Conservation (phyloP, 169 alveolate species). For the Eimeria zaria region DNA sequence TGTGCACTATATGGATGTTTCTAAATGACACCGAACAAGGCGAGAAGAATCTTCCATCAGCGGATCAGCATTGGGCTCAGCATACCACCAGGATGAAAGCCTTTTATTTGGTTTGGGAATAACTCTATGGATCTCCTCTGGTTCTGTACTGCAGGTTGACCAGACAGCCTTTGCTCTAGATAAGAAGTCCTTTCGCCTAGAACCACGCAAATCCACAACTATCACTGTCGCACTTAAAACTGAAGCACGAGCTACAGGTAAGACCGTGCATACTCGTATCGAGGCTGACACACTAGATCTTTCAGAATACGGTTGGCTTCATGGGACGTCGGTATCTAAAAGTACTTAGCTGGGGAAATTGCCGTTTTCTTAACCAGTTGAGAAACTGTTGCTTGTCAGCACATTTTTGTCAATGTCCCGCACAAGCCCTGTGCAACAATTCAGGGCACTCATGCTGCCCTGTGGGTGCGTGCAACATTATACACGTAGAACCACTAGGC, state of each 20-base stretch:
- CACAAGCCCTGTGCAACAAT: background rate
- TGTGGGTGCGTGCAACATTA: background rate
- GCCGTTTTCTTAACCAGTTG: no score
- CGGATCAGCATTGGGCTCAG: background rate
- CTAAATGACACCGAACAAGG: background rate
- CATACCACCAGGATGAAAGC: background rate
- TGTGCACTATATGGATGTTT: background rate
- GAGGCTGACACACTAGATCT: background rate
- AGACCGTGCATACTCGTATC: background rate
- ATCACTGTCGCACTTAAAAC: slow-evolving; percentile 26
- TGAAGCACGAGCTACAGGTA: slow-evolving; percentile 76
- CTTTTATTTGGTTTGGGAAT: background rate
- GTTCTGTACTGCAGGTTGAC: slow-evolving; percentile 66
- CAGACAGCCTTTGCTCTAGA: slow-evolving; percentile 71
- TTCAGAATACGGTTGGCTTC: background rate
- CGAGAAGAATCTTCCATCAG: no score
- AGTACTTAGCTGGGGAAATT: no score
- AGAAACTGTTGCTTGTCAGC: no score
- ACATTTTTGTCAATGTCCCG: background rate
- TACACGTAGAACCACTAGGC: background rate
- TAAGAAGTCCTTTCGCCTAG: slow-evolving; percentile 44
- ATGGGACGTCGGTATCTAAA: no score
- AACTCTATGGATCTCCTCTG: background rate
- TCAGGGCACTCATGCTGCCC: background rate
- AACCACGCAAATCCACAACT: slow-evolving; percentile 71